Percentiles rank a stretch among this genome's conserved stretches.
phyloP scores from a whole-genome alignment of 495 filamentous ascomycete genomes.

The Astrothelium subdiscretum region DNA sequence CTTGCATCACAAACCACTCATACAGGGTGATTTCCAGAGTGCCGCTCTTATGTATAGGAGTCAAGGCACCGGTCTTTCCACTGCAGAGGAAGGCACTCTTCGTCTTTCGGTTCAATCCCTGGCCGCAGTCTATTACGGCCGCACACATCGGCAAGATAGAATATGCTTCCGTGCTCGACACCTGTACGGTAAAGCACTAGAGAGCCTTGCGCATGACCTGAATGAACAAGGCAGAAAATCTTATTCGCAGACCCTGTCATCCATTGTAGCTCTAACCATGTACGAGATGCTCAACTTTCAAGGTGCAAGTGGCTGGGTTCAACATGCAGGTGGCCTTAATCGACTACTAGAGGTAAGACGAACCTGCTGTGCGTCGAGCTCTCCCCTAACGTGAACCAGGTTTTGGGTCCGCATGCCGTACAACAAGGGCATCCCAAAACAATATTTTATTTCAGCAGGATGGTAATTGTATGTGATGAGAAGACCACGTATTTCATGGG shows the following conservation, averaged over 20 bases:
- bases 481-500: background rate
- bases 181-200: background rate
- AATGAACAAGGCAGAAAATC: background rate
- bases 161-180: background rate
- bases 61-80: background rate
- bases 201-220: background rate
- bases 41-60: background rate
- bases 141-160: background rate
- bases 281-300: constrained; percentile 1
- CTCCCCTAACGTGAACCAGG: background rate
- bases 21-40: background rate
- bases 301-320: background rate
- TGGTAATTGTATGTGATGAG: background rate
- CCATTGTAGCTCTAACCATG: background rate
- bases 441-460: background rate
- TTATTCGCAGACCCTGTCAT: background rate
- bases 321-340: background rate
- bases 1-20: background rate
- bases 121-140: background rate
- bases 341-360: background rate
- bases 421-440: background rate
- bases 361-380: background rate
- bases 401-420: background rate
- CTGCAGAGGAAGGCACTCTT: background rate
- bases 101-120: background rate